Evolutionary conservation across 768 basidiomycete genomes (phyloP).

Genomic region (Suillus alpinus): DNA sequence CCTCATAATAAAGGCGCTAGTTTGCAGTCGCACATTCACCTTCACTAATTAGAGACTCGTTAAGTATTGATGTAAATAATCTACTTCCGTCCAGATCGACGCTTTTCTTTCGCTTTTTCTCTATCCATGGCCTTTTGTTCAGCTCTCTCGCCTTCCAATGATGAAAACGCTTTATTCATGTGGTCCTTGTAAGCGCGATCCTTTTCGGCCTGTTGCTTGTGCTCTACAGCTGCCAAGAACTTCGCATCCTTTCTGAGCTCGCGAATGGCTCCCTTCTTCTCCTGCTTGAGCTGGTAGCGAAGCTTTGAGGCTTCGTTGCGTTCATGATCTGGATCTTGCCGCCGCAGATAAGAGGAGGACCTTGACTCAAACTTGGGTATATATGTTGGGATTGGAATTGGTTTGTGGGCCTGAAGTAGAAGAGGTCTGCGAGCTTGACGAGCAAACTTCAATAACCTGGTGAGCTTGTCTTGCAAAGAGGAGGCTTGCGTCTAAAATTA

Average conservation of each 20-base stretch:
- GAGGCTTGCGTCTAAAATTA: conserved; percentile 39
- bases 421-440: conserved; percentile 74
- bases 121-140: conserved; percentile 93
- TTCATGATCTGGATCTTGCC: conserved; percentile 90
- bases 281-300: conserved; percentile 88
- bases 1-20: too few species aligned
- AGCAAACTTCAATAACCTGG: conserved; percentile 71
- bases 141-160: conserved; percentile 83
- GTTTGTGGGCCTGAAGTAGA: conserved; percentile 87
- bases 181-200: conserved; percentile 75
- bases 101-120: conserved; percentile 75
- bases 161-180: conserved; percentile 79
- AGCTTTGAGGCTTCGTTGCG: conserved; percentile 85
- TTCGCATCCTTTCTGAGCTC: conserved; percentile 94
- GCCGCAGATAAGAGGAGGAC: conserved; percentile 70
- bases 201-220: conserved; percentile 82
- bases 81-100: conserved; percentile 72
- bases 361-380: conserved; percentile 88
- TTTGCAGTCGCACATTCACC: not conserved
- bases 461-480: conserved; percentile 46
- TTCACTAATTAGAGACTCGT: not conserved
- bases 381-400: conserved; percentile 91
- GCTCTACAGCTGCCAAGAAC: conserved; percentile 88
- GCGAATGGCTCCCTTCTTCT: conserved; percentile 93
- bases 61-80: not conserved